Base-by-base conservation (phyloP, 164 flowering plant genomes). In the Umbilicus rupestris region DNA sequence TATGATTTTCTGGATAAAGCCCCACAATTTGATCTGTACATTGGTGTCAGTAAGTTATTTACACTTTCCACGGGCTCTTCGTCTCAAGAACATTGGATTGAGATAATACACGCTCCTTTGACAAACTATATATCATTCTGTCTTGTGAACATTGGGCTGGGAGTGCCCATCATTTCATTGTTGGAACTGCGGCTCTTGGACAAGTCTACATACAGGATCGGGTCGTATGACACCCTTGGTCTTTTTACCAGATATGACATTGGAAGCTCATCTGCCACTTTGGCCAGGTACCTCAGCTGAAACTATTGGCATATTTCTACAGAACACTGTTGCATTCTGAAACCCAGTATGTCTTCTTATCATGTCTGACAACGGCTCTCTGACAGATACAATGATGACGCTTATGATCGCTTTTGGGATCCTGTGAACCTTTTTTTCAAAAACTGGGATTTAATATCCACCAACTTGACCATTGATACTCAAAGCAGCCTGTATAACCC, bases 11-110 rank as follows among this genome's bases (percentile, higher is more conserved):
- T 29, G 26, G 39, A 46, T 49, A 33, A 46, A 37, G 22, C 35
- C 6, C 71, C 71, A 19, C 35, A 26, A 28, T 69, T 69, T 24
- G 66, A 69, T 47, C 66, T 68, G 6, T 33, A 50, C 28, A 22
- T 50, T 20, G 57, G 57, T 22, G 57, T 50, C 57, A 50, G 28
- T 22, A 50, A 50, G 57, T 22, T 50, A 22, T 50, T 50, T 28
- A 50, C 14, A 50, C 57, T 50, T 50, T 50, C 57, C 28, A 50
- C 57, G 14, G 57, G 57, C 11, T 0, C 1, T 50, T 50, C 57
- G 28, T 11, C 20, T 50, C 57, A 50, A 50, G 57, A 50, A 50
- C 57, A 50, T 8, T 50, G 57, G 57, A 50, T 50, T 50, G 57
- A 50, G 57, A 50, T 50, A 6, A 12, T 50, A 22, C 57, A 50